Conservation (phyloP, 345 rosid genomes). For the Cardamine chenopodiifolia region DNA sequence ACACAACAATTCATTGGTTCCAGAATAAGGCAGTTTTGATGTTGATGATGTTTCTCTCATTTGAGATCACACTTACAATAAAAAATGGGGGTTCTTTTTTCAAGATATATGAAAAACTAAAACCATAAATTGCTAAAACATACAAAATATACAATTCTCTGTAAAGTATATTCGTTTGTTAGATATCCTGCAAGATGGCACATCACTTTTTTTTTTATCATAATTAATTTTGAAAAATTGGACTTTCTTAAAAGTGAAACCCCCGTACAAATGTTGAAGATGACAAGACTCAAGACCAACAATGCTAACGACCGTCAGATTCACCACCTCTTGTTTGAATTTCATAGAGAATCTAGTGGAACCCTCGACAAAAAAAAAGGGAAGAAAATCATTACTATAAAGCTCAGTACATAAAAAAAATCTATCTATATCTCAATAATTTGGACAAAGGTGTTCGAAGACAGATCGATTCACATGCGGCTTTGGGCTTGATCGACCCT, state of each 20-base stretch:
- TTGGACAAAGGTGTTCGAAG: slow-evolving; percentile 34
- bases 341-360: slow-evolving; percentile 23
- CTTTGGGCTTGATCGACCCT: slow-evolving; percentile 31
- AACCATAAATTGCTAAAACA: background rate
- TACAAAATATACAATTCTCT: background rate
- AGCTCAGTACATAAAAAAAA: slow-evolving; percentile 13
- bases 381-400: slow-evolving; percentile 30
- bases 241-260: slow-evolving; percentile 13
- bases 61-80: too few species aligned
- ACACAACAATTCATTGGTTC: slow-evolving; percentile 29
- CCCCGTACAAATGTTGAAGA: slow-evolving; percentile 27
- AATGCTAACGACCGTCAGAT: slow-evolving; percentile 38
- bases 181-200: background rate
- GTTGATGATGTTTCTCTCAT: slow-evolving; percentile 27
- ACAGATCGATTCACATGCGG: slow-evolving; percentile 35
- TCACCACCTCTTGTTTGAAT: slow-evolving; percentile 32
- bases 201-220: background rate
- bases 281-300: slow-evolving; percentile 39
- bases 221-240: background rate
- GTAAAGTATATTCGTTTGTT: background rate
- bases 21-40: slow-evolving; percentile 40
- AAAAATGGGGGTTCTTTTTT: background rate
- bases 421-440: slow-evolving; percentile 16
- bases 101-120: background rate
- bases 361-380: slow-evolving; percentile 1